Evolutionary conservation across 495 filamentous ascomycete species (phyloP).

Genomic region (Jackrogersella multiformis): DNA sequence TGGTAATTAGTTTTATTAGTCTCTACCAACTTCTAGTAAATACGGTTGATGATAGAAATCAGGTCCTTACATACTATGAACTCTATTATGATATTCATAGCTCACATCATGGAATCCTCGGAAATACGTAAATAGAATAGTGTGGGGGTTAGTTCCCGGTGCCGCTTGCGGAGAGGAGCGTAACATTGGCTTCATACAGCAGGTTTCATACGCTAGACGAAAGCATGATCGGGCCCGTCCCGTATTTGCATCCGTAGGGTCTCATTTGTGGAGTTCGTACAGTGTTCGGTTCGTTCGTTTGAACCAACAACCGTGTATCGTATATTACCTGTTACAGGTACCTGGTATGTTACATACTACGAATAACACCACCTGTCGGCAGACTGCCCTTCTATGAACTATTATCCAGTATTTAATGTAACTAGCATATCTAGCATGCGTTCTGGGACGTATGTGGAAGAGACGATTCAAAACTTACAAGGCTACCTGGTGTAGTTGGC

Average conservation of each 20-base stretch:
- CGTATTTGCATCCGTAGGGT: constrained; percentile 1
- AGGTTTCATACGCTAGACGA: neutral
- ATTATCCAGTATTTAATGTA: neutral
- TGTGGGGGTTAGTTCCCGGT: constrained; percentile 1
- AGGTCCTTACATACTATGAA: neutral
- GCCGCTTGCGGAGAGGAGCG: neutral
- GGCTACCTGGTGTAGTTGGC: neutral
- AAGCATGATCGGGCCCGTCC: neutral
- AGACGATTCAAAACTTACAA: constrained; percentile 1
- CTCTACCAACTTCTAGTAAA: neutral
- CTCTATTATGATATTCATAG: constrained; percentile 1
- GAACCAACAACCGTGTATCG: neutral
- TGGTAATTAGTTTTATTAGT: neutral
- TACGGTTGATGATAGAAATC: neutral
- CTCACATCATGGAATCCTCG: neutral
- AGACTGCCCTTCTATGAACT: neutral
- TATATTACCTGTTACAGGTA: neutral
- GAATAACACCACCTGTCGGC: neutral
- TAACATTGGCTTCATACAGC: neutral
- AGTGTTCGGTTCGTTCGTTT: neutral
- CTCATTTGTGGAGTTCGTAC: too few species aligned
- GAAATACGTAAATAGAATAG: neutral
- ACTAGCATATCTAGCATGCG: neutral
- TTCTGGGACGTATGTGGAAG: neutral
- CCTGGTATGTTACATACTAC: constrained; percentile 5